A percentile compares a stretch with the other conserved stretches of the same genome.
phyloP scores from a whole-genome alignment of 2,329 filamentous ascomycete genomes.

The Penicillium sclerotiorum region DNA sequence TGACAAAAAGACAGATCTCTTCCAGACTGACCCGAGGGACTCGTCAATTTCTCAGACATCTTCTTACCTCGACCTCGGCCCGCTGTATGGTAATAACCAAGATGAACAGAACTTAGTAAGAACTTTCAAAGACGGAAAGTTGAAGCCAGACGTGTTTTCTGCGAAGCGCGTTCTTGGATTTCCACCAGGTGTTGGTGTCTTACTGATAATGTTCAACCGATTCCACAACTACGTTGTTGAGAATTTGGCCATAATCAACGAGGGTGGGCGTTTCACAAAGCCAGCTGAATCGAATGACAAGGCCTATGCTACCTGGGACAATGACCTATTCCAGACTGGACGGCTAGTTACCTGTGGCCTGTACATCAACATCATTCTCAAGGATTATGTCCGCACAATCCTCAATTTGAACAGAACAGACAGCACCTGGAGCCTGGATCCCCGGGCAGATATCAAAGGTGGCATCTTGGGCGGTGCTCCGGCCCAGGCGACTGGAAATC shows the following conservation, averaged over 20 bases:
- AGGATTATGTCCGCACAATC: slow-evolving; percentile 65
- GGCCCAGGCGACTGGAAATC: slow-evolving; percentile 63
- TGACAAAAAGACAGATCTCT: slow-evolving; percentile 55
- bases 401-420: slow-evolving; percentile 62
- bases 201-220: slow-evolving; percentile 69
- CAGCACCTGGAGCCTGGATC: slow-evolving; percentile 65
- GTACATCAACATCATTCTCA: slow-evolving; percentile 58
- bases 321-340: slow-evolving; percentile 57
- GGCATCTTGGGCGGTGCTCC: slow-evolving; percentile 49
- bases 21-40: slow-evolving; percentile 66
- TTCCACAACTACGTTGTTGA: slow-evolving; percentile 72
- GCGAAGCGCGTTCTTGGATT: slow-evolving; percentile 67
- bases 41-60: slow-evolving; percentile 67
- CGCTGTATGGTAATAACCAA: slow-evolving; percentile 70
- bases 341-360: slow-evolving; percentile 57
- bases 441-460: slow-evolving; percentile 61
- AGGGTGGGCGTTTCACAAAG: slow-evolving; percentile 67
- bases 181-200: slow-evolving; percentile 67
- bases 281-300: slow-evolving; percentile 41
- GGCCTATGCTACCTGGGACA: slow-evolving; percentile 43
- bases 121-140: slow-evolving; percentile 65
- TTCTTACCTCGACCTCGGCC: slow-evolving; percentile 73
- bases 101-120: slow-evolving; percentile 65
- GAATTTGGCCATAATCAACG: slow-evolving; percentile 67
- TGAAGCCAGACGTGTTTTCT: slow-evolving; percentile 72